Percentiles rank a stretch among this genome's conserved stretches.
phyloP scores from a whole-genome alignment of 225 moss, liverwort and hornwort genomes.

The Sphagnum contortum region DNA sequence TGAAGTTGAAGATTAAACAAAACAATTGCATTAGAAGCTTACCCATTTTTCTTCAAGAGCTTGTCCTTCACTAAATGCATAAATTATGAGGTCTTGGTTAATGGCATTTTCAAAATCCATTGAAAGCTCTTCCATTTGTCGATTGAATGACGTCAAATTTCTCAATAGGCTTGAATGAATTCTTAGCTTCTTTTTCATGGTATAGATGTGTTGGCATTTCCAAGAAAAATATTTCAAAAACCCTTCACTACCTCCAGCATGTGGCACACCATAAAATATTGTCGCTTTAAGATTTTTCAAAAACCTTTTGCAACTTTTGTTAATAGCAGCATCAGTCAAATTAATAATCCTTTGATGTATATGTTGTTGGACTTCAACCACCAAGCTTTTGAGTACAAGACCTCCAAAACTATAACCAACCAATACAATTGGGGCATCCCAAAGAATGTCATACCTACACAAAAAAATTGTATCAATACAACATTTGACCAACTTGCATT shows the following conservation, averaged over 20 bases:
- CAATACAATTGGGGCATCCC: too few species aligned
- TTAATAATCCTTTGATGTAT: not conserved
- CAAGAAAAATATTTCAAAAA: not conserved
- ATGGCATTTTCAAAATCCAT: not conserved
- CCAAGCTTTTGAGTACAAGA: not conserved
- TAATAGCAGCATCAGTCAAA: not conserved
- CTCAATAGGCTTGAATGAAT: not conserved
- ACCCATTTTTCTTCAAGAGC: not conserved
- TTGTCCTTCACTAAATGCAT: slow-evolving; percentile 1
- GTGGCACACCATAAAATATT: not conserved
- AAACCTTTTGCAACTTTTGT: not conserved
- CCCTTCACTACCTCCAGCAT: not conserved
- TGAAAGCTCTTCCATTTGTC: not conserved
- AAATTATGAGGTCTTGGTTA: not conserved
- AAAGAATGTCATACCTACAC: too few species aligned
- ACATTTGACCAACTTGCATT: too few species aligned
- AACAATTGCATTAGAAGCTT: not conserved
- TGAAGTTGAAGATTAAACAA: not conserved
- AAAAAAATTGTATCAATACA: too few species aligned
- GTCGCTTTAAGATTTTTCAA: not conserved
- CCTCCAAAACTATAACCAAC: too few species aligned
- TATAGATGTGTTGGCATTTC: not conserved
- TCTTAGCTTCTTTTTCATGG: not conserved
- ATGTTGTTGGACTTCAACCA: not conserved
- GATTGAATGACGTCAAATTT: not conserved